phyloP scores from a whole-genome alignment of 495 filamentous ascomycete species.

The Penicillium soppii region DNA sequence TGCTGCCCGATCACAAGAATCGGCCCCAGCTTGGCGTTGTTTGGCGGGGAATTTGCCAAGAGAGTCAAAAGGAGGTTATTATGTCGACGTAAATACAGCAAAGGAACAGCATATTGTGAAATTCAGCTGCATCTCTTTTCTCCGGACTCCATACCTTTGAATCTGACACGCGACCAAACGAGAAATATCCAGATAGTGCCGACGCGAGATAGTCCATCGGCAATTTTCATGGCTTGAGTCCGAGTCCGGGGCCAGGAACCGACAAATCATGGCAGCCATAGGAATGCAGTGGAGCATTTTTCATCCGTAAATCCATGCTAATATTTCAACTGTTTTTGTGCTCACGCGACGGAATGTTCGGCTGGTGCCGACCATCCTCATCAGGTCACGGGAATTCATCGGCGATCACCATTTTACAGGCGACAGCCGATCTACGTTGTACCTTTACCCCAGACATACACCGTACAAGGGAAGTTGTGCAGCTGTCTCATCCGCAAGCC shows the following conservation, averaged over 20 bases:
- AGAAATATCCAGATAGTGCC: background rate
- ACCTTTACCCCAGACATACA: background rate
- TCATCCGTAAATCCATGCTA: background rate
- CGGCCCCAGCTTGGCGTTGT: conserved; percentile 15
- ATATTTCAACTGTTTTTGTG: background rate
- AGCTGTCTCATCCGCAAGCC: background rate
- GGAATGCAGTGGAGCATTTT: conserved; percentile 8
- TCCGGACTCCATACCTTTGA: background rate
- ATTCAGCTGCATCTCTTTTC: background rate
- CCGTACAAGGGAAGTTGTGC: background rate
- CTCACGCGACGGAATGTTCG: conserved; percentile 2
- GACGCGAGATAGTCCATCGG: background rate
- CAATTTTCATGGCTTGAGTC: background rate
- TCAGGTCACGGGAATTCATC: conserved; percentile 3
- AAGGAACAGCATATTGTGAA: background rate
- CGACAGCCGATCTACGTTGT: background rate
- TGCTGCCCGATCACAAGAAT: conserved; percentile 3
- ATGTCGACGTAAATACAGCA: conserved; percentile 1
- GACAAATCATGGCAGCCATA: conserved; percentile 8
- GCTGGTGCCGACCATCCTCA: background rate
- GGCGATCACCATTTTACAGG: conserved; percentile 1
- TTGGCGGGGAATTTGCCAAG: conserved; percentile 14
- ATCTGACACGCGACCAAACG: background rate
- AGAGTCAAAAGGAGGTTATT: conserved; percentile 2
- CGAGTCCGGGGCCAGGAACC: background rate